These are phyloP conservation scores for Biscogniauxia sp. DNA, from an alignment of 2,329 filamentous ascomycete species.

Conservation along the genomic window DNA sequence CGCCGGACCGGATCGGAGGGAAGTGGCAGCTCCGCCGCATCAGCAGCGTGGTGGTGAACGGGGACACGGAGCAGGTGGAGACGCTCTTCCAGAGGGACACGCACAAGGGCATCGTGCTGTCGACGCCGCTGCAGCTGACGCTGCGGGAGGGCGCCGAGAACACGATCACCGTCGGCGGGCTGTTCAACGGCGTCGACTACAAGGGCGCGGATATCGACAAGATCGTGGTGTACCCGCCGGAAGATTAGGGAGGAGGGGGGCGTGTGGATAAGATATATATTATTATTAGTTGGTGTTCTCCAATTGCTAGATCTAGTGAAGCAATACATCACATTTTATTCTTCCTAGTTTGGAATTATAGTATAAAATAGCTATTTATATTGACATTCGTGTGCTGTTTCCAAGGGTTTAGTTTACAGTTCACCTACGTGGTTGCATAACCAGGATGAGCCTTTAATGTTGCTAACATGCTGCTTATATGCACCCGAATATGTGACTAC, in stretches of 20 bases:
- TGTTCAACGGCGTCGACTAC: conserved; percentile 54
- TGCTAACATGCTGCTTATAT: too few species aligned
- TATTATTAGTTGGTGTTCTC: not conserved
- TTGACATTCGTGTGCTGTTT: too few species aligned
- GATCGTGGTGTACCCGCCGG: conserved; percentile 59
- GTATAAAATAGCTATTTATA: too few species aligned
- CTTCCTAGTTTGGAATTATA: too few species aligned
- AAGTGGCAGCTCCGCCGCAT: conserved; percentile 59
- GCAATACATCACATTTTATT: too few species aligned
- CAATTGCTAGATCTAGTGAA: too few species aligned
- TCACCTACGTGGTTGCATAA: too few species aligned
- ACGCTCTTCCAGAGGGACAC: conserved; percentile 53
- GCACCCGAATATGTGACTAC: too few species aligned
- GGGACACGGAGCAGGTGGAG: conserved; percentile 48
- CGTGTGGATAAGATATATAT: not conserved
- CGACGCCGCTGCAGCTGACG: conserved; percentile 53
- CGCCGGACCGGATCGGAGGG: conserved; percentile 58
- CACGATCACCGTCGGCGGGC: conserved; percentile 55
- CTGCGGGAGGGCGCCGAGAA: conserved; percentile 50
- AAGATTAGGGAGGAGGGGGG: conserved; percentile 27
- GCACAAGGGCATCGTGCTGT: conserved; percentile 59
- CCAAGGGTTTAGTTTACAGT: too few species aligned
- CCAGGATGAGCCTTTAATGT: too few species aligned
- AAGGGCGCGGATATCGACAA: conserved; percentile 59
- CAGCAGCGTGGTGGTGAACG: conserved; percentile 57